These are phyloP conservation scores for Eucalyptus cloeziana DNA, from an alignment of 345 rosid genomes.

Conservation along the genomic window DNA sequence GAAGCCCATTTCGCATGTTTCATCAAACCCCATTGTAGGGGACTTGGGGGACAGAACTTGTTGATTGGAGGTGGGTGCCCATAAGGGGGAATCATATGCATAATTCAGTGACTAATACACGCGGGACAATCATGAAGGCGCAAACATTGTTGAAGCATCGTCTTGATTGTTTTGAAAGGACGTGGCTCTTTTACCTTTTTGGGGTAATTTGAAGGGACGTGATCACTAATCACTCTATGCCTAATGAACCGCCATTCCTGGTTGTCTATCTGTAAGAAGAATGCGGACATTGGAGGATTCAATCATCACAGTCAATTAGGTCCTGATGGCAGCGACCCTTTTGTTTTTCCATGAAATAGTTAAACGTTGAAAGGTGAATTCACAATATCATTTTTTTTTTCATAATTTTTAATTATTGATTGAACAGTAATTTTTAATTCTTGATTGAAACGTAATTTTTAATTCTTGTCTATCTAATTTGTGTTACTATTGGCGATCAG, in stretches of 20 bases:
- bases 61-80: background rate
- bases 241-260: background rate
- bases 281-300: background rate
- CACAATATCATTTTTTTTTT: background rate
- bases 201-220: background rate
- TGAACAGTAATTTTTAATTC: background rate
- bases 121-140: background rate
- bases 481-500: accelerated
- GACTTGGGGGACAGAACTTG: background rate
- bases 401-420: background rate
- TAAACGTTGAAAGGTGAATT: background rate
- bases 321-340: background rate
- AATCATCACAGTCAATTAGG: background rate
- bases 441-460: background rate
- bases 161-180: background rate
- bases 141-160: background rate
- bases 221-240: background rate
- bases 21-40: background rate
- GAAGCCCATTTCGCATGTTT: background rate
- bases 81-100: background rate
- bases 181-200: background rate
- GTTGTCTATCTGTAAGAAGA: background rate
- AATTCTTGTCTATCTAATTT: background rate
- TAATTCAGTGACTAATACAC: background rate
- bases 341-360: background rate